A percentile compares a stretch with the other conserved stretches of the same genome.
These are phyloP conservation scores for Claviceps digitariae DNA, from an alignment of 2,329 filamentous ascomycete species.

Conservation along the genomic window DNA sequence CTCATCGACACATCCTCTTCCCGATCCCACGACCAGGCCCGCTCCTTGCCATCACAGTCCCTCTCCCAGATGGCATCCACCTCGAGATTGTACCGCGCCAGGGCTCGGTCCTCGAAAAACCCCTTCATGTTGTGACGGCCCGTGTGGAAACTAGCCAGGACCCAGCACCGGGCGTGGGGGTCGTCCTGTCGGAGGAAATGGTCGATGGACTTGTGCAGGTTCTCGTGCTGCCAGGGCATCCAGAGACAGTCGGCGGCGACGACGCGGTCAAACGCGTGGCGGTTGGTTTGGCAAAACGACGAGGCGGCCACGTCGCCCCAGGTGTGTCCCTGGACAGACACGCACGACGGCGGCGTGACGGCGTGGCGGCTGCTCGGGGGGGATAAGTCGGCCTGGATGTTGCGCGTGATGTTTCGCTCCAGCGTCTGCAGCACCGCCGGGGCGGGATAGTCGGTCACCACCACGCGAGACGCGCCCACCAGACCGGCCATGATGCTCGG, in stretches of 20 bases:
- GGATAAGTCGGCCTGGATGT: slow-evolving; percentile 25
- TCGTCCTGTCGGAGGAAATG: slow-evolving; percentile 38
- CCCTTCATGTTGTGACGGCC: slow-evolving; percentile 50
- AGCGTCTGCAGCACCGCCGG: slow-evolving; percentile 22
- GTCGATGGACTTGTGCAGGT: slow-evolving; percentile 46
- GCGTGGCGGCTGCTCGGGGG: slow-evolving; percentile 16
- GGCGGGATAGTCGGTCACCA: slow-evolving; percentile 85
- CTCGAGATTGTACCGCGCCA: slow-evolving; percentile 23
- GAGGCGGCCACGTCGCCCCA: slow-evolving; percentile 41
- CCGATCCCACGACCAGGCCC: slow-evolving; percentile 47
- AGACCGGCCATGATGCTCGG: slow-evolving; percentile 67
- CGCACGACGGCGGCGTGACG: slow-evolving; percentile 7
- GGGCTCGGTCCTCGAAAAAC: slow-evolving; percentile 42
- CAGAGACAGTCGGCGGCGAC: slow-evolving; percentile 62
- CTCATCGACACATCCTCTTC: slow-evolving; percentile 49
- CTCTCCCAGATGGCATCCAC: slow-evolving; percentile 56
- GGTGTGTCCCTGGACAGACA: slow-evolving; percentile 43
- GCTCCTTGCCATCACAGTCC: slow-evolving; percentile 49
- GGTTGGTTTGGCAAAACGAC: slow-evolving; percentile 5
- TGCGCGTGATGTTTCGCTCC: slow-evolving; percentile 26
- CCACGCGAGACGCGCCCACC: slow-evolving; percentile 54
- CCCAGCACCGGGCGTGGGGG: slow-evolving; percentile 38
- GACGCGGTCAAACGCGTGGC: slow-evolving; percentile 42
- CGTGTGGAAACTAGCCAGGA: slow-evolving; percentile 62
- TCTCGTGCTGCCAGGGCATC: slow-evolving; percentile 62